A percentile compares a stretch with the other conserved stretches of the same genome.
Conservation (phyloP, 768 basidiomycete species). For the Tubosaeta sp. region DNA sequence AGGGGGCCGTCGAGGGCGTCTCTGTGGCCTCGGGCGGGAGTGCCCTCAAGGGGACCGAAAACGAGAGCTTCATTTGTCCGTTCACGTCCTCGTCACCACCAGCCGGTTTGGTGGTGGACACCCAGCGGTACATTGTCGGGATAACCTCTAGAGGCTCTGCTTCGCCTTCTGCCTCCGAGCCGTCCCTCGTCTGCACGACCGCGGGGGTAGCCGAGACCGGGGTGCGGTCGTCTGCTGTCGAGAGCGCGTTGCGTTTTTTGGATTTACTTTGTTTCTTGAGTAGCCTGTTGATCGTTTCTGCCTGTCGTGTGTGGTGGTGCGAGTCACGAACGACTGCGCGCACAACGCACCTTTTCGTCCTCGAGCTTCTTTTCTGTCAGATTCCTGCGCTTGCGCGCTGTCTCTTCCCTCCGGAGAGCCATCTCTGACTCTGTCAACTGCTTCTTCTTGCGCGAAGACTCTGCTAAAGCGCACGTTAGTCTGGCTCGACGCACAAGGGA, state of each 20-base stretch:
- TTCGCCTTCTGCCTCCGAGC: slow-evolving; percentile 37
- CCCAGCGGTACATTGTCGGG: slow-evolving; percentile 69
- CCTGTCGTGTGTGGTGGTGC: slow-evolving; percentile 36
- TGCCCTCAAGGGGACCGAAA: slow-evolving; percentile 48
- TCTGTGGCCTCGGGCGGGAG: slow-evolving; percentile 12
- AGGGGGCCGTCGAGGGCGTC: slow-evolving; percentile 6
- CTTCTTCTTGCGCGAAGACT: slow-evolving; percentile 48
- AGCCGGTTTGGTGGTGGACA: slow-evolving; percentile 48
- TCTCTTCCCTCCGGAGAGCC: slow-evolving; percentile 73
- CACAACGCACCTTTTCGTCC: slow-evolving; percentile 65
- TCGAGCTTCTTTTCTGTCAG: slow-evolving; percentile 79
- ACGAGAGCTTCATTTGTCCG: slow-evolving; percentile 41
- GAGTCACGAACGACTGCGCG: too few species aligned
- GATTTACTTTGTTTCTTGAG: slow-evolving; percentile 80
- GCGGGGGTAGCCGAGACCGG: slow-evolving; percentile 30
- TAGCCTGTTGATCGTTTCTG: slow-evolving; percentile 85
- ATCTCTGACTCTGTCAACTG: slow-evolving; percentile 68
- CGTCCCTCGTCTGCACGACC: slow-evolving; percentile 25
- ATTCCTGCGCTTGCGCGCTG: slow-evolving; percentile 75
- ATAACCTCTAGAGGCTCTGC: slow-evolving; percentile 36
- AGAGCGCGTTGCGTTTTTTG: slow-evolving; percentile 49
- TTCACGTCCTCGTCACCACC: neutral
- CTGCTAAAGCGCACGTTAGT: slow-evolving; percentile 2
- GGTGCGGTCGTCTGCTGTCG: slow-evolving; percentile 45
- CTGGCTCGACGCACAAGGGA: neutral